Evolutionary conservation across 2,329 filamentous ascomycete genomes (phyloP), one percentile per base, ranked within the genome.

Genomic region (Fusarium sp.): DNA sequence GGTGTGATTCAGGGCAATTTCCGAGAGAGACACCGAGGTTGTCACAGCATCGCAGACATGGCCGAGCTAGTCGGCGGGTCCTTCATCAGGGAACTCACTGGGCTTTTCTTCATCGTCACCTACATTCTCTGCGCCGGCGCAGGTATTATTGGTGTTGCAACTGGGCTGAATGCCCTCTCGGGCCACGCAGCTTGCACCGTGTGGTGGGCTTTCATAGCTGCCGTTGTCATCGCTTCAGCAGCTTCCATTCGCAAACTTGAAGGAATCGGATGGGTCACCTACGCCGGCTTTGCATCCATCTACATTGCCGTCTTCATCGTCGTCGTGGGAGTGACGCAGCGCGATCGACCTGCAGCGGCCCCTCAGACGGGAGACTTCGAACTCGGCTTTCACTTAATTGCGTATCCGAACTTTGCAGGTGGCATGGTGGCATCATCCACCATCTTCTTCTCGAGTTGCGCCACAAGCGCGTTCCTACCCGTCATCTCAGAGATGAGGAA

Each of bases 111-210:
- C 10, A 7, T 52, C 13, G 16, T 40, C 34, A 27, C n/a, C 8
- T 52, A 39, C 63, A 82, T 88, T 37, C 83, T 90, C 10, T 84
- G 84, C 47, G 81, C 83, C 10, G 87, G 84, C 1, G 86, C 85
- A 6, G 88, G 88, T 7, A 88, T 90, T 58, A 80, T 90, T 41
- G 87, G 86, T 12, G 82, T 89, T 4, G 87, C 88, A 0, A 86
- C 86, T 3, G 88, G 83, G 1, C 78, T 90, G 59, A 91, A 91
- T 73, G 86, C 88, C 2, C 79, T 91, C 3, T 88, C 86, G 0
- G 7, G 7, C 5, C 37, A 40, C 12, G 37, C 37, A 16, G 15
- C n/a, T 7, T 40, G 37, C 12, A 40, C 37, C 37, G n/a, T 15
- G 7, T 40, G 37, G 37, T 34, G 31, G 31, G 31, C 31, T 34